Evolutionary conservation across 2,329 filamentous ascomycete species (phyloP).

Genomic region (Coniella vitis): DNA sequence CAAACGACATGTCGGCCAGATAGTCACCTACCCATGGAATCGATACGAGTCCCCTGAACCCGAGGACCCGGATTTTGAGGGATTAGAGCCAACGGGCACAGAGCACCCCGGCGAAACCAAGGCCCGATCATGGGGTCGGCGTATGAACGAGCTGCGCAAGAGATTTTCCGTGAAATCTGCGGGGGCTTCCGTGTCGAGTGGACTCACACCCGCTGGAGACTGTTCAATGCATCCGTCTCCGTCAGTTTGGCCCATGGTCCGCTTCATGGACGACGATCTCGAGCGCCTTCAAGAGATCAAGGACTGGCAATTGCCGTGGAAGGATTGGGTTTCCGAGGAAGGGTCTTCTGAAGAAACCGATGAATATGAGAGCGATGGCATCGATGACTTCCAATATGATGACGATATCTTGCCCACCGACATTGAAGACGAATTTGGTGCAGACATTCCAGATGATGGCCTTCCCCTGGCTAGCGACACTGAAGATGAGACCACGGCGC

Average conservation of each 20-base stretch:
- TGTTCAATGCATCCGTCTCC: constrained; percentile 8
- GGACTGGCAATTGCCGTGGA: neutral
- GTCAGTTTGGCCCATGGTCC: constrained; percentile 25
- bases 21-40: neutral
- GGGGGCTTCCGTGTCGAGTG: neutral
- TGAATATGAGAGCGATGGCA: constrained; percentile 34
- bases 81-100: no score
- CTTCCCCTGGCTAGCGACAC: neutral
- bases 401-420: constrained; percentile 14
- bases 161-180: no score
- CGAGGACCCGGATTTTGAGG: neutral
- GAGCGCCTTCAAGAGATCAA: constrained; percentile 15
- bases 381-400: constrained; percentile 30
- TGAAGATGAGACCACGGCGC: neutral
- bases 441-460: constrained; percentile 16
- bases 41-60: no score
- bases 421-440: constrained; percentile 17
- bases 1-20: neutral
- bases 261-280: constrained; percentile 21
- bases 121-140: no score
- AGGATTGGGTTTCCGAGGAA: constrained; percentile 12
- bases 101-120: no score
- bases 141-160: no score
- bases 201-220: neutral
- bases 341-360: constrained; percentile 21